Evolutionary conservation across 495 filamentous ascomycete species (phyloP).

Genomic region (Penicillium taxi): DNA sequence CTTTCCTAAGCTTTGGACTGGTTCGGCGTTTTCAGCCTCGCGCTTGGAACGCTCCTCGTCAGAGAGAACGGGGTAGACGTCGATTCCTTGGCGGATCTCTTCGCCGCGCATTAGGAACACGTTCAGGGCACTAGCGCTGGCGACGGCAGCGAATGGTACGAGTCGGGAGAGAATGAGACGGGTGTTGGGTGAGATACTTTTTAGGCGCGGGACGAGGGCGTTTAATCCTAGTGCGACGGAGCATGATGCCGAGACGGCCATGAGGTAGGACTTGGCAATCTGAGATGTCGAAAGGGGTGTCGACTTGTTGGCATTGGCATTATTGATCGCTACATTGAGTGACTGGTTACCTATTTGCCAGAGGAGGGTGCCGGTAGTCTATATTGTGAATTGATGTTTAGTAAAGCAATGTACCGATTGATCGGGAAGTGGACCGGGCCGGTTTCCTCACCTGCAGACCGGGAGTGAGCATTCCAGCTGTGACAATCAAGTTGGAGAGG

Average conservation of each 20-base stretch:
- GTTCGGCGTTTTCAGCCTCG: constrained; percentile 38
- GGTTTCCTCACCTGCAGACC: constrained; percentile 32
- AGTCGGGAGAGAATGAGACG: constrained; percentile 68
- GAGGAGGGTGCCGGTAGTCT: constrained; percentile 80
- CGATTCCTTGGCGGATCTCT: constrained; percentile 87
- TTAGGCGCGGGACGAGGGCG: constrained; percentile 75
- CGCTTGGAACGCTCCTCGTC: constrained; percentile 36
- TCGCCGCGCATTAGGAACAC: constrained; percentile 97
- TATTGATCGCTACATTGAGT: constrained; percentile 96
- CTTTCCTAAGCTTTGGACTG: constrained; percentile 67
- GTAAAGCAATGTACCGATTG: too few relatives aligned
- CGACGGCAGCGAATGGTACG: constrained; percentile 92
- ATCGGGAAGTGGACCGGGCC: background rate
- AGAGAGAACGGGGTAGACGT: constrained; percentile 73
- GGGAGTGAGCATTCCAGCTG: constrained; percentile 95
- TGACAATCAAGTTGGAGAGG: constrained; percentile 87
- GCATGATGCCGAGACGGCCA: constrained; percentile 88
- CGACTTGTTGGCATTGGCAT: constrained; percentile 94
- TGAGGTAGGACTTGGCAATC: constrained; percentile 79
- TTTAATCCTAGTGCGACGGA: constrained; percentile 91
- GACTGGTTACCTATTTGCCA: constrained; percentile 98
- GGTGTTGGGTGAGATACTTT: constrained; percentile 62
- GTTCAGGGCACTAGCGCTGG: constrained; percentile 81
- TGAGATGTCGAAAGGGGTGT: constrained; percentile 72
- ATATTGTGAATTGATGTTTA: background rate